Evolutionary conservation across 169 alveolate genomes (phyloP).

Genomic region (Eimeria mitis): DNA sequence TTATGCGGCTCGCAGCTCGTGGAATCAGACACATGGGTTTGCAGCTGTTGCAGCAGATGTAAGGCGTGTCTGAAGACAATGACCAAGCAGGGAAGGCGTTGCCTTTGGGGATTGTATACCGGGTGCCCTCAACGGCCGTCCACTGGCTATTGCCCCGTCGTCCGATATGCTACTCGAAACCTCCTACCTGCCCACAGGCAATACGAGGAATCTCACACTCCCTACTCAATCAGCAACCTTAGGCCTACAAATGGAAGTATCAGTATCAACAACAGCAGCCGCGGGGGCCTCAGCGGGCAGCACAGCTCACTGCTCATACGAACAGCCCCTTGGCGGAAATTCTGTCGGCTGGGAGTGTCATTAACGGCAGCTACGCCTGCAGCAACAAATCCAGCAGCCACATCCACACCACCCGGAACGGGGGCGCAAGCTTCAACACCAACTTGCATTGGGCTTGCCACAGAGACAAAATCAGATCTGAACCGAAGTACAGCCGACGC

Average conservation of each 20-base stretch:
- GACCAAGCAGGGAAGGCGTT: conserved; percentile 17
- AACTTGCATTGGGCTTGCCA: neutral
- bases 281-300: neutral
- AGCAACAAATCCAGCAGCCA: neutral
- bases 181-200: neutral
- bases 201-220: too few species aligned
- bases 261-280: neutral
- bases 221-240: neutral
- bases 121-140: neutral
- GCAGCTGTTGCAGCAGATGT: neutral
- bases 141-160: neutral
- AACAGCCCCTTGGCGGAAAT: neutral
- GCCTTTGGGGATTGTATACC: neutral
- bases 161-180: neutral
- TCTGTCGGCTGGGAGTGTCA: conserved; percentile 4
- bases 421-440: neutral
- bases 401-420: neutral
- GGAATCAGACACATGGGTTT: neutral
- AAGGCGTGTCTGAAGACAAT: neutral
- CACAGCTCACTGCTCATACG: neutral
- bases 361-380: neutral
- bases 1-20: neutral
- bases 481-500: neutral
- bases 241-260: neutral
- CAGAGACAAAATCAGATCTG: neutral